Evolutionary conservation across 495 filamentous ascomycete genomes (phyloP), one percentile per base, ranked within the genome.

Genomic region (Oleoguttula mirabilis): DNA sequence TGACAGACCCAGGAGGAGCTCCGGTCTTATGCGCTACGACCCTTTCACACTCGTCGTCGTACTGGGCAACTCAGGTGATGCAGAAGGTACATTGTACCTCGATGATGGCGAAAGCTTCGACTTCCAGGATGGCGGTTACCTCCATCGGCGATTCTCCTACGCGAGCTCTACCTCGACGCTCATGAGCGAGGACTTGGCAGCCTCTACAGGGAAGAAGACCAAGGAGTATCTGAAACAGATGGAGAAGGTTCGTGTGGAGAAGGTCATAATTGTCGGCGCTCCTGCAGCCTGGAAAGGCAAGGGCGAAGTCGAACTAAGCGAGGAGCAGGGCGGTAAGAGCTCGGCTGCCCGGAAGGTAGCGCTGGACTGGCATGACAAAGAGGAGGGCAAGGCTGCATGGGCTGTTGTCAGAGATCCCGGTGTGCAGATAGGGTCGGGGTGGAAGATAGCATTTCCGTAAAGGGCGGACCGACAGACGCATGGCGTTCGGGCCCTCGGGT

Each of bases 31-130:
- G 92, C 79, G 74, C 53, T 92, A 75, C 64, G 90, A 98, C 56
- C 86, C 88, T 4, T 94, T 93, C 62, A 96, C 90, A 7, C 72
- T 98, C 2, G 76, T 96, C 27, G 66, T 96, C 3, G 73, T 77
- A 1, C 64, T 94, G n/a, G 65, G 73, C 50, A 75, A 77, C 54
- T 68, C 75, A 23, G 77, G 77, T 32, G 70, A 74, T 39, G 87
- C 90, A 0, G 76, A 82, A 37, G 90, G 90, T 21, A 75, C 76
- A 3, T 63, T 98, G 21, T 98, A 96, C 53, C 65, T 92, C 36
- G 90, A 96, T 54, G 90, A 98, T 51, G 92, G 90, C 20, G 87
- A 94, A 64, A 83, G 80, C 0, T 96, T 84, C 46, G 82, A 94
- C 30, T 90, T 83, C 57, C 63, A 93, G 59, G 65, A 73, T 36